Percentiles rank a stretch among this genome's conserved stretches.
These are phyloP conservation scores for Yamadazyma jaroonii DNA, from an alignment of 1,139 yeast species.

Conservation along the genomic window DNA sequence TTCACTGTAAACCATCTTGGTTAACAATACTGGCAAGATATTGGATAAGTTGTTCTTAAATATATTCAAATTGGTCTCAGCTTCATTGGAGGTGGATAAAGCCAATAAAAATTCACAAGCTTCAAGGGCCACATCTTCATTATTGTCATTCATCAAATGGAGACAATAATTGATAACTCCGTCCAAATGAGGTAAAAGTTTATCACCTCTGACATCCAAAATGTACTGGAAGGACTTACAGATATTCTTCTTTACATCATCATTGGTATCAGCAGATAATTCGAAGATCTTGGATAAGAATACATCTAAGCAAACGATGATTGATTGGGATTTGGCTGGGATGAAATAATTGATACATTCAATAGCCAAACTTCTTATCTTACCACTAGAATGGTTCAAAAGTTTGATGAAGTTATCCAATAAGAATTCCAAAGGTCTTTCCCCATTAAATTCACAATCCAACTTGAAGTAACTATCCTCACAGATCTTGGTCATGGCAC, in stretches of 20 bases:
- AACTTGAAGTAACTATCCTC: slow-evolving; percentile 69
- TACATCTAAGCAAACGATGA: slow-evolving; percentile 63
- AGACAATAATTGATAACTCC: slow-evolving; percentile 84
- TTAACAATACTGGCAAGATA: slow-evolving; percentile 72
- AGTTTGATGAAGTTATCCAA: slow-evolving; percentile 63
- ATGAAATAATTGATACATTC: slow-evolving; percentile 78
- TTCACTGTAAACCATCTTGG: slow-evolving; percentile 86
- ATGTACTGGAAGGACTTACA: slow-evolving; percentile 77
- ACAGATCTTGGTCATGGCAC: slow-evolving; percentile 82
- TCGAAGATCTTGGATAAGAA: slow-evolving; percentile 63
- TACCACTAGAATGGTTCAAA: slow-evolving; percentile 36
- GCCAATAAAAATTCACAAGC: slow-evolving; percentile 90
- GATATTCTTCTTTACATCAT: slow-evolving; percentile 67
- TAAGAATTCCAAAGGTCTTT: slow-evolving; percentile 65
- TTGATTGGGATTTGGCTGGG: slow-evolving; percentile 62
- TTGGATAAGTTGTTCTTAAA: slow-evolving; percentile 56
- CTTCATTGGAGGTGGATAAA: slow-evolving; percentile 54
- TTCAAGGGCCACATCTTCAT: slow-evolving; percentile 77
- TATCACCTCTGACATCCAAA: slow-evolving; percentile 78
- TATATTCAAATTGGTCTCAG: slow-evolving; percentile 47
- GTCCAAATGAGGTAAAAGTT: slow-evolving; percentile 71
- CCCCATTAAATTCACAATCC: slow-evolving; percentile 63
- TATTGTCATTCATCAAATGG: slow-evolving; percentile 67
- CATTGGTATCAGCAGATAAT: slow-evolving; percentile 57
- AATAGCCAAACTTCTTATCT: slow-evolving; percentile 62